Evolutionary conservation across 2,329 filamentous ascomycete genomes (phyloP), one percentile per base, ranked within the genome.

Genomic region (Phialophora expanda): DNA sequence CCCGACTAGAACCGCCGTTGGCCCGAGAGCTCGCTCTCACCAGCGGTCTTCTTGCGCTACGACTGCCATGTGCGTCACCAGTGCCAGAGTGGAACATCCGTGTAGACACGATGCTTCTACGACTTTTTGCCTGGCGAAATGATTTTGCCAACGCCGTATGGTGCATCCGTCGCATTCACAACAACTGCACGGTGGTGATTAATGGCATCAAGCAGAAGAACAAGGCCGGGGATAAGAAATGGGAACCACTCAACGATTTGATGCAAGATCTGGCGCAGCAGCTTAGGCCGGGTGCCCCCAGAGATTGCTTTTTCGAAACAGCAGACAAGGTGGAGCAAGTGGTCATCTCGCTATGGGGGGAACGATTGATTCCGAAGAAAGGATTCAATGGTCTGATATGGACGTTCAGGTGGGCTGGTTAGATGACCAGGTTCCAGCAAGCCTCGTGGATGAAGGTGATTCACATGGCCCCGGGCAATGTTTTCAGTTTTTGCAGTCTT

Each of bases 341-440:
- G 22, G 58, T 69, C 20, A 51, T 44, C n/a, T 17, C 48, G 12
- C 32, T 67, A 9, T 70, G 66, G 68, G 68, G 68, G 4, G 55
- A 65, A 30, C 48, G 66, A 5, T 56, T 70, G 61, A 53, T 38
- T 30, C 61, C 59, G 14, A 67, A 66, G 46, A 69, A 64, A 26
- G 61, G 61, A 12, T 70, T 67, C 26, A 63, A 60, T 41, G 66
- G 68, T 2, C 48, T 70, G 28, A 67, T 70, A 44, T 70, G 68
- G 68, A 70, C 66, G 22, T 70, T 70, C 50, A 54, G 68, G 14
- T 70, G 68, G 68, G 68, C 68, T 22, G 60, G 32, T 8, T 62
- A 58, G 56, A 54, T 14, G 20, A 51, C 20, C 20, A 14, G 11
- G 20, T 24, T 20, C 24, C 22, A 26, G 17, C 24, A 12, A 26